These are phyloP conservation scores for Daldinia bambusicola DNA, from an alignment of 495 filamentous ascomycete species.

Conservation along the genomic window DNA sequence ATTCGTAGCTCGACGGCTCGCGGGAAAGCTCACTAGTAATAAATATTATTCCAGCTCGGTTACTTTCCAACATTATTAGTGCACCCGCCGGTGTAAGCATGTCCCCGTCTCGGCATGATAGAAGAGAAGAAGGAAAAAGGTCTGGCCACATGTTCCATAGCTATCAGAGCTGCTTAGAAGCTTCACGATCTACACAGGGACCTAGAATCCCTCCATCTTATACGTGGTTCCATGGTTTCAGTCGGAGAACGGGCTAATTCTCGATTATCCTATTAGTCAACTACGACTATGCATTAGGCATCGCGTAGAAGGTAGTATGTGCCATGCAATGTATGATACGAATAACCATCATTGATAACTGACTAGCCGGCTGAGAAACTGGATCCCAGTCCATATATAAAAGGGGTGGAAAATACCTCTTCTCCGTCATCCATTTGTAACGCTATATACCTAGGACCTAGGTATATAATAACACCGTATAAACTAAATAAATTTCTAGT, in stretches of 20 bases:
- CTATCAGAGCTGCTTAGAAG: background rate
- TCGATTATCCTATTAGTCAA: background rate
- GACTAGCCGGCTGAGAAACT: background rate
- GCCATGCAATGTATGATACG: background rate
- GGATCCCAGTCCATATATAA: constrained; percentile 10
- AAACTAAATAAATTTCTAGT: background rate
- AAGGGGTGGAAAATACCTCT: constrained; percentile 2
- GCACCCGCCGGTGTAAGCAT: constrained; percentile 2
- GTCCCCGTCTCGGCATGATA: background rate
- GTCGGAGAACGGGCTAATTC: background rate
- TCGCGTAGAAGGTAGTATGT: background rate
- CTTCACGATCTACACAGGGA: constrained; percentile 10
- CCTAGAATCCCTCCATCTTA: background rate
- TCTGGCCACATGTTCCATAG: background rate
- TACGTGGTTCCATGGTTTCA: too few species aligned
- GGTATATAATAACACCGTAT: background rate
- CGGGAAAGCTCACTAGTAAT: background rate
- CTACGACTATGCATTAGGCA: background rate
- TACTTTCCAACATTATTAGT: background rate
- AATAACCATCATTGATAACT: background rate
- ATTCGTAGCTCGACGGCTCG: background rate
- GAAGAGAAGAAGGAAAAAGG: background rate
- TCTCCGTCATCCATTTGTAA: background rate
- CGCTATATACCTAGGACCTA: too few species aligned
- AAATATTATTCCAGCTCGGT: background rate